Percentiles rank a stretch among this genome's conserved stretches.
Evolutionary conservation across 108 stramenopile genomes (phyloP).

Genomic region (Cyclotella kingstonii): DNA sequence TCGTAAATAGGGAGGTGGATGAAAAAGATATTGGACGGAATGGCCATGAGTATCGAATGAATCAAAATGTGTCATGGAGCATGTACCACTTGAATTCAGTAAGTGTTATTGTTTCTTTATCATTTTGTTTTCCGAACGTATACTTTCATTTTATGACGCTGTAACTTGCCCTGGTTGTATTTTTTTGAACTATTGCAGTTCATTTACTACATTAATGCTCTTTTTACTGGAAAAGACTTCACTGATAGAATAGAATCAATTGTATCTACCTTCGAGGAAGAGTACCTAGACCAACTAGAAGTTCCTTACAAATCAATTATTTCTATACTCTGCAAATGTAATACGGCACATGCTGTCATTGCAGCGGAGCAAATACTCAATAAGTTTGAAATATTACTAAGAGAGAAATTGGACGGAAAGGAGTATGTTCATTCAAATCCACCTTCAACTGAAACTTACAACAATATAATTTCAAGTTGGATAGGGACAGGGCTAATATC

Average conservation of each 20-base stretch:
- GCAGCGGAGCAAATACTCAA: conserved; percentile 31
- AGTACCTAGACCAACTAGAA: not conserved
- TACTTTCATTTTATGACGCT: not conserved
- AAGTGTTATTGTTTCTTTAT: not conserved
- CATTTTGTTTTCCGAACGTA: not conserved
- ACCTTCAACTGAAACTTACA: conserved; percentile 41
- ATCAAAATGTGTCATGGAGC: conserved; percentile 17
- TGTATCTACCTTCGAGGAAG: conserved; percentile 16
- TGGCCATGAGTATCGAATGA: no score
- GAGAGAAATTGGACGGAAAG: no score
- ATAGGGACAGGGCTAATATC: conserved; percentile 1
- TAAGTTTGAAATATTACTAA: conserved; percentile 36
- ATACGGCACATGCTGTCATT: conserved; percentile 22
- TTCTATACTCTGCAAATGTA: conserved; percentile 23
- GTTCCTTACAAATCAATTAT: conserved; percentile 37
- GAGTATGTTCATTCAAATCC: conserved; percentile 15
- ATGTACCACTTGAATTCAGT: conserved; percentile 14
- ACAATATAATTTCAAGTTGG: conserved; percentile 30
- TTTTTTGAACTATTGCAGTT: not conserved
- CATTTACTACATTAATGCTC: conserved; percentile 8
- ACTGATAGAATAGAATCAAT: conserved; percentile 6
- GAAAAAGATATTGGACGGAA: not conserved
- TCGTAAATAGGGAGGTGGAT: not conserved
- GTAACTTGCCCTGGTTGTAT: not conserved
- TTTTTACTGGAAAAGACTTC: conserved; percentile 18